These are phyloP conservation scores for Cystobasidium tubakii DNA, from an alignment of 768 basidiomycete genomes.

Conservation along the genomic window DNA sequence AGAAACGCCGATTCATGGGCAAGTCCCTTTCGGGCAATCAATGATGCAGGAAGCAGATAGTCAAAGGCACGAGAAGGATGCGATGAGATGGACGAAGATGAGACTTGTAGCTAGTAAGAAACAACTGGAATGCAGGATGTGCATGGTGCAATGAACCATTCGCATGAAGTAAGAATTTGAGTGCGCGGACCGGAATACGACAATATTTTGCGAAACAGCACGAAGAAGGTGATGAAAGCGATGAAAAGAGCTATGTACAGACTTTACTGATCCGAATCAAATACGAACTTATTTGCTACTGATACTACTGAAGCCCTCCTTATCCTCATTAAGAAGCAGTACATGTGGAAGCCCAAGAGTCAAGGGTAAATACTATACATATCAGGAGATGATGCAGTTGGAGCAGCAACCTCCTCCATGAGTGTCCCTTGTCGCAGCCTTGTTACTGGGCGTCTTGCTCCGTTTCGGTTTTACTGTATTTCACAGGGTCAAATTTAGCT, in stretches of 20 bases:
- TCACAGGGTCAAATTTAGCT: not conserved
- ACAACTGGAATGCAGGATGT: not conserved
- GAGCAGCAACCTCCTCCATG: constrained; percentile 8
- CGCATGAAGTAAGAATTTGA: too few relatives aligned
- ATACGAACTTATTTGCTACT: too few relatives aligned
- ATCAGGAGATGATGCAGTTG: not conserved
- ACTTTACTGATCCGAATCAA: too few relatives aligned
- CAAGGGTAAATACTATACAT: constrained; percentile 4
- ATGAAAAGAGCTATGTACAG: not conserved
- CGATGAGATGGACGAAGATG: not conserved
- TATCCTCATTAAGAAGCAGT: too few relatives aligned
- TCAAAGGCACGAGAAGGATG: too few relatives aligned
- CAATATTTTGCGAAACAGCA: not conserved
- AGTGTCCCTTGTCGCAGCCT: not conserved
- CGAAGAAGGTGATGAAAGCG: not conserved
- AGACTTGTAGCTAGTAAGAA: not conserved
- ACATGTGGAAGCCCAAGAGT: too few relatives aligned
- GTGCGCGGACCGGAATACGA: not conserved
- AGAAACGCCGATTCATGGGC: constrained; percentile 47
- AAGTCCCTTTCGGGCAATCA: constrained; percentile 38
- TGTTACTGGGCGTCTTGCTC: not conserved
- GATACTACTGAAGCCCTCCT: too few relatives aligned
- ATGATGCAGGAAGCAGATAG: not conserved
- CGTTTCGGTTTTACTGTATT: constrained; percentile 10
- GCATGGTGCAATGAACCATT: not conserved